These are phyloP conservation scores for Xerocomus brunneocitrinus DNA, from an alignment of 768 basidiomycete species.

Conservation along the genomic window DNA sequence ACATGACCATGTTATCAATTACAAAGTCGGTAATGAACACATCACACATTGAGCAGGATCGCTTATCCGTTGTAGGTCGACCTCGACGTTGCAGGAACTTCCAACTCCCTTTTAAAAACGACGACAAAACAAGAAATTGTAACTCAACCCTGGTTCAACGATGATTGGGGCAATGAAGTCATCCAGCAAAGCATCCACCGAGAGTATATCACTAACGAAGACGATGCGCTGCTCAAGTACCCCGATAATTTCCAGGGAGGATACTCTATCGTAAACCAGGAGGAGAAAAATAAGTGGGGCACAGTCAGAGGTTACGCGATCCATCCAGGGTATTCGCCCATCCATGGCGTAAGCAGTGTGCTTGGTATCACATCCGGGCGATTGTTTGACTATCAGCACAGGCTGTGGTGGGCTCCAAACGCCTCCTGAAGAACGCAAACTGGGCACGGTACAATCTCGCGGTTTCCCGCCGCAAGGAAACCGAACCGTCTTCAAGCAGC, in stretches of 20 bases:
- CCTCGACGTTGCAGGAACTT: conserved; percentile 56
- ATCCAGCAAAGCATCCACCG: conserved; percentile 50
- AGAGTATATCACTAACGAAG: conserved; percentile 47
- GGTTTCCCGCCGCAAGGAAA: conserved; percentile 55
- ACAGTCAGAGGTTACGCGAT: conserved; percentile 55
- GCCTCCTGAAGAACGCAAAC: conserved; percentile 56
- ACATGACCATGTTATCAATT: conserved; percentile 67
- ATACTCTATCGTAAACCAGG: conserved; percentile 53
- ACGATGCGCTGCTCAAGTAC: conserved; percentile 47
- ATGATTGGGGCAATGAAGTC: conserved; percentile 53
- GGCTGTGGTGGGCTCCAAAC: conserved; percentile 58
- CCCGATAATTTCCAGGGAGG: conserved; percentile 53
- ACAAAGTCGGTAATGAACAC: conserved; percentile 35
- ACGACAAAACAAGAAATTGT: conserved; percentile 47
- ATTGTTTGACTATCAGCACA: conserved; percentile 17
- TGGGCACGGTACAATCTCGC: conserved; percentile 64
- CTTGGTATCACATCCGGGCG: neutral
- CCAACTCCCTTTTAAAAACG: conserved; percentile 53
- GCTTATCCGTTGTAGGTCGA: conserved; percentile 42
- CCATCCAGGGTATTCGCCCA: conserved; percentile 53
- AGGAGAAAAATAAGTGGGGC: conserved; percentile 52
- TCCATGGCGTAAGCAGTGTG: conserved; percentile 39
- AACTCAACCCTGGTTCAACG: conserved; percentile 51
- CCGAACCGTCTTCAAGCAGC: conserved; percentile 52
- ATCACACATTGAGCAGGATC: neutral